Evolutionary conservation across 176 grass and related monocot species (phyloP).

Genomic region (Phyllostachys edulis): DNA sequence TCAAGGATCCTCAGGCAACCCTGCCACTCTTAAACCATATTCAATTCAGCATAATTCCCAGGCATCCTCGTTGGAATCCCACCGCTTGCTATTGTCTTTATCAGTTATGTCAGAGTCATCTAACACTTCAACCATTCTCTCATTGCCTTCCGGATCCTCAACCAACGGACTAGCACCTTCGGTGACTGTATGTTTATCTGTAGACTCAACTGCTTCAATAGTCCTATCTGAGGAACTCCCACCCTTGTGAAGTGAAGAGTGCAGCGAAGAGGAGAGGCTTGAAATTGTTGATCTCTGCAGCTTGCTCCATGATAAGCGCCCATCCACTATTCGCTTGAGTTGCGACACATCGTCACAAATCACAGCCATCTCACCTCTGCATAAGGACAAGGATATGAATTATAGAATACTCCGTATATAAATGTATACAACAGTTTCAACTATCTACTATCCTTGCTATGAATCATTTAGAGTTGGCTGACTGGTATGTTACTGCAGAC

Average conservation of each 20-base stretch:
- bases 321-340: slow-evolving; percentile 58
- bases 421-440: background rate
- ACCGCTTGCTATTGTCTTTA: background rate
- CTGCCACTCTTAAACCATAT: background rate
- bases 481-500: background rate
- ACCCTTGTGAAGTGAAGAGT: slow-evolving; percentile 46
- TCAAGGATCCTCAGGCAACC: background rate
- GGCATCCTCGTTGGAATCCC: slow-evolving; percentile 35
- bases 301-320: slow-evolving; percentile 41
- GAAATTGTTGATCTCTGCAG: slow-evolving; percentile 42
- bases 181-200: slow-evolving; percentile 23
- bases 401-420: background rate
- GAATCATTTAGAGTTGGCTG: background rate
- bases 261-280: slow-evolving; percentile 44
- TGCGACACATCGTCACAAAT: slow-evolving; percentile 44
- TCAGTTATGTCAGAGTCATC: background rate
- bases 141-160: background rate
- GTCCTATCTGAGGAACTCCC: slow-evolving; percentile 23
- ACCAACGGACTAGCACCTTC: background rate
- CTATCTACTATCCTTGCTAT: background rate
- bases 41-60: slow-evolving; percentile 52
- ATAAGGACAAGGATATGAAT: slow-evolving; percentile 16
- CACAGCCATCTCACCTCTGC: slow-evolving; percentile 62
- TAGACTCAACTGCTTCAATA: slow-evolving; percentile 18
- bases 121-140: background rate